Evolutionary conservation across 192 early-diverging fungal genomes (phyloP), one percentile per base, ranked within the genome.

Genomic region (Dimargaris cristalligena): DNA sequence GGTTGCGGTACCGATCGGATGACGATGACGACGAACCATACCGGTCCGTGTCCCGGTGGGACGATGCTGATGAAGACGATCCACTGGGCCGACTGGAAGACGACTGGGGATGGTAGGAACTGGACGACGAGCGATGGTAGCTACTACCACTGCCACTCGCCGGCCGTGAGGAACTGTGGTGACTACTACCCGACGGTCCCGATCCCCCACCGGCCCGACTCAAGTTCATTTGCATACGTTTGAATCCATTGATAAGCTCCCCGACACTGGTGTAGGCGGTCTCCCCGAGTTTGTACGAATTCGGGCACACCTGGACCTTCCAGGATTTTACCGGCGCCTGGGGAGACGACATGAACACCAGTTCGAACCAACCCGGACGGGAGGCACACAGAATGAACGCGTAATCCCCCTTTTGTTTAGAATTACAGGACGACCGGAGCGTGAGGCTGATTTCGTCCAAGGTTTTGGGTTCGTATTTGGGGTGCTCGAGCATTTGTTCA

Each of bases 311-410:
- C 28, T 80, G 74, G 34, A 91, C 79, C 32, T 79, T 76, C 74
- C 88, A 87, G 34, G 84, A 77, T 51, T 71, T 73, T 34, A 80
- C 74, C 20, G 75, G 69, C 26, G 72, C 72, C n/a, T 70, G 66
- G 3, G 83, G 81, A 33, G 83, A 82, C 9, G 84, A 75, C 63
- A 90, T 85, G 65, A 87, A 97, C 9, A 86, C 80, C 23, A 95
- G 67, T 22, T 68, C 64, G 62, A 94, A 81, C 33, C 80, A 78
- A 2, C 87, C 88, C 25, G 92, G 80, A 54, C 73, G 74, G 33
- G 81, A 66, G 26, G 78, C 67, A 51, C 73, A 76, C 35, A 84
- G 64, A 41, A 84, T 81, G 44, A 94, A 82, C 41, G 87, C 91
- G 71, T 97, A 97, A 0, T 80, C 78, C 29, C 90, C 85, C 23